Evolutionary conservation across 371 early-diverging fungal genomes (phyloP), one percentile per base, ranked within the genome.

Genomic region (Mortierella sp.): DNA sequence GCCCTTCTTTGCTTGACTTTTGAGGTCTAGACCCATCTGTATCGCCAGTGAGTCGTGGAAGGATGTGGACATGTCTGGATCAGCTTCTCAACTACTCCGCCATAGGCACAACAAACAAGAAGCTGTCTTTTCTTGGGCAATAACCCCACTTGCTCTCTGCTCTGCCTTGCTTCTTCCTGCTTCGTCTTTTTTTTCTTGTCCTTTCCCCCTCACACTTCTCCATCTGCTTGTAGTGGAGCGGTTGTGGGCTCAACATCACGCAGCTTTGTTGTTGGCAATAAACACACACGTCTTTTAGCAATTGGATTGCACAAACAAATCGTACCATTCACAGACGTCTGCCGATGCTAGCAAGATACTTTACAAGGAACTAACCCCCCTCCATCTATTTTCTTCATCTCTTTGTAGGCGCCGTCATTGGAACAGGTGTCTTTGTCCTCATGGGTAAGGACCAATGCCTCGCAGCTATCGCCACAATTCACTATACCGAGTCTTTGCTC

Each of bases 361-460:
- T 46, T 44, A 28, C 64, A 64, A 61, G n/a, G 43, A 59, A 31
- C 16, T 72, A 69, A 26, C 78, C 43, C 44, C 28, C 55, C 5
- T 24, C 48, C 28, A n/a, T 67, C 26, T 69, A 2, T 13, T 31
- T 28, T 59, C 26, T 5, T 31, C 64, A 14, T 71, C 13, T 72
- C 28, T 9, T 21, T 91, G n/a, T n/a, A 74, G 96, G 96, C 73
- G 93, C 91, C 59, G 95, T 95, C 74, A 95, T 96, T 74, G 96
- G 96, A 57, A 89, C 90, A 44, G 92, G 92, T 54, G 89, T 90
- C 64, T 88, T 83, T 72, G 89, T 90, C 1, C 76, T 90, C 13
- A 87, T 91, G 72, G 91, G 91, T 87, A 79, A 81, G 74, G 21
- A 54, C 34, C 48, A 31, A n/a, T n/a, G 0, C 28, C 44, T 73